Evolutionary conservation across 352 stramenopile species (phyloP).

Genomic region (Globisporangium nodosum): DNA sequence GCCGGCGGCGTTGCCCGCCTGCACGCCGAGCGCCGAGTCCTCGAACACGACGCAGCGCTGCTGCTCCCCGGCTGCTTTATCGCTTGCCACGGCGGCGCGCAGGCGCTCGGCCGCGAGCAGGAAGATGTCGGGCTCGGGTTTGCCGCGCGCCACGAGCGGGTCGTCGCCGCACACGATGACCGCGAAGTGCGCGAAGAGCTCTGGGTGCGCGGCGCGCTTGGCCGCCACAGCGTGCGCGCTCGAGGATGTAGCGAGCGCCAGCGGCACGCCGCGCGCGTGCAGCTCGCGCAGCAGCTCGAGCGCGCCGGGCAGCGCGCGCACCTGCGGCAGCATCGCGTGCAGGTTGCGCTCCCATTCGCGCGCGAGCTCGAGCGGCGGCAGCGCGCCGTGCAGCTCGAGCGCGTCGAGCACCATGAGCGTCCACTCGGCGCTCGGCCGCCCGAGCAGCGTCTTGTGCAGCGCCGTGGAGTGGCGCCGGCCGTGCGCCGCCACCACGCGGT

Average conservation of each 20-base stretch:
- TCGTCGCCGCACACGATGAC: constrained; percentile 80
- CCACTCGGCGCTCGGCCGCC: constrained; percentile 60
- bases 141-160: constrained; percentile 53
- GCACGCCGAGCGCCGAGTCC: constrained; percentile 66
- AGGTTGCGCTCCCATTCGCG: constrained; percentile 60
- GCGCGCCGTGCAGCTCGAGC: constrained; percentile 26
- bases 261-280: constrained; percentile 43
- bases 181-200: constrained; percentile 73
- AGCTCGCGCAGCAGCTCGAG: constrained; percentile 41
- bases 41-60: constrained; percentile 72
- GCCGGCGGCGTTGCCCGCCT: constrained; percentile 46
- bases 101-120: constrained; percentile 52
- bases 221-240: constrained; percentile 49
- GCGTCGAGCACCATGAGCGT: constrained; percentile 65
- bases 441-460: constrained; percentile 74
- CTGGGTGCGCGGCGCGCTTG: constrained; percentile 57
- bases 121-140: constrained; percentile 82
- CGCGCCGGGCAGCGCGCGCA: constrained; percentile 49
- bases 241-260: constrained; percentile 73
- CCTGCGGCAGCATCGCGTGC: constrained; percentile 43
- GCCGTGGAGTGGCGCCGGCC: constrained; percentile 52
- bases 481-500: constrained; percentile 41
- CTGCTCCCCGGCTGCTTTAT: constrained; percentile 13
- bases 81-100: constrained; percentile 19
- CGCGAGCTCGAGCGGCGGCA: constrained; percentile 52